phyloP scores from a whole-genome alignment of 129 eudicot genomes.

The Flaveria linearis region DNA sequence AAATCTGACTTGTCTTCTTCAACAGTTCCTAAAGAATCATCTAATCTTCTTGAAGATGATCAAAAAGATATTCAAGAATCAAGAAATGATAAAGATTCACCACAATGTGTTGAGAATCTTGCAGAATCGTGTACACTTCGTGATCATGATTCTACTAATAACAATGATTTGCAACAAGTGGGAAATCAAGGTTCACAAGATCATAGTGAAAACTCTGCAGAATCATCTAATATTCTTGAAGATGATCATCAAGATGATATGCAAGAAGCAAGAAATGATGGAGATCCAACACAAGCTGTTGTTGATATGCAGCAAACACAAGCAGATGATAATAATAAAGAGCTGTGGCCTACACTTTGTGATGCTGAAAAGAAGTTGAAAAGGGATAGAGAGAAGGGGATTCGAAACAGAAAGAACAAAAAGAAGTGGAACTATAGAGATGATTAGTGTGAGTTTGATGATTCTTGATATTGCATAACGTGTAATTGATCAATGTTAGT shows the following conservation, averaged over 20 bases:
- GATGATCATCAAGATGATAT: background rate
- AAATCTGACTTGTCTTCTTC: background rate
- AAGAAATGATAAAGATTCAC: slow-evolving; percentile 1
- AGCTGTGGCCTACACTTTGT: too few species aligned
- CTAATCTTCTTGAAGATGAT: background rate
- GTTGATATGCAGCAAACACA: too few species aligned
- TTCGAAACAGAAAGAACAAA: too few species aligned
- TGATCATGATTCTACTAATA: background rate
- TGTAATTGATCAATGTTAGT: too few species aligned
- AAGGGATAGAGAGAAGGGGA: too few species aligned
- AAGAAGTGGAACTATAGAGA: too few species aligned
- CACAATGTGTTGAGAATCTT: background rate
- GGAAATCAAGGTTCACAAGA: background rate
- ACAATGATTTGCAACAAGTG: background rate
- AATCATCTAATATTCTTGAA: background rate
- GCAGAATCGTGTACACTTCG: background rate
- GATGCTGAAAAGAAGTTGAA: too few species aligned
- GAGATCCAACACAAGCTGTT: background rate
- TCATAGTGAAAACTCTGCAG: background rate
- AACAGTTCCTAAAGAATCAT: background rate
- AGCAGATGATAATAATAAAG: too few species aligned
- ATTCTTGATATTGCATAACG: too few species aligned
- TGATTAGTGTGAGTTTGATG: too few species aligned
- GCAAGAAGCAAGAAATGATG: background rate
- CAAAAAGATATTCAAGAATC: background rate